Evolutionary conservation across 1,284 basidiomycete species (phyloP).

Genomic region (Grifola frondosa): DNA sequence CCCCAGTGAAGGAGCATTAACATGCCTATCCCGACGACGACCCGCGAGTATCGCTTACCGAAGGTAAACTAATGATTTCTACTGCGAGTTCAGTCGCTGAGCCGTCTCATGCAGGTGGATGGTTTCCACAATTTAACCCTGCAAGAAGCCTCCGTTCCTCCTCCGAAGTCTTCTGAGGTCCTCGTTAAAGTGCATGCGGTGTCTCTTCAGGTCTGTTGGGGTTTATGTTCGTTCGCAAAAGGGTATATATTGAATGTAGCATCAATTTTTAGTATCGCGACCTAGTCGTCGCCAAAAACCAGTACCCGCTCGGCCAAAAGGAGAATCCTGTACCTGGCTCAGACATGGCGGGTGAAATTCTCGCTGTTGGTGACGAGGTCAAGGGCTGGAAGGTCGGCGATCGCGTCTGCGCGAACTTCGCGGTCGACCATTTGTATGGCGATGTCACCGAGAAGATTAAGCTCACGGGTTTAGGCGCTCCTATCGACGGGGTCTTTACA

Average conservation of each 20-base stretch:
- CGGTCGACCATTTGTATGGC: conserved; percentile 13
- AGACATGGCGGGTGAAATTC: conserved; percentile 62
- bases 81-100: no score
- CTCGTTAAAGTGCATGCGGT: conserved; percentile 49
- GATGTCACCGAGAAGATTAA: conserved; percentile 22
- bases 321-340: conserved; percentile 56
- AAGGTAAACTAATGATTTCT: conserved; percentile 10
- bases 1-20: no score
- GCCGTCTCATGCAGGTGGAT: conserved; percentile 18
- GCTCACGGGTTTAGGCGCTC: conserved; percentile 44
- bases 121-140: conserved; percentile 30
- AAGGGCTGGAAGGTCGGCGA: conserved; percentile 47
- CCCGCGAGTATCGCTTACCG: conserved; percentile 34
- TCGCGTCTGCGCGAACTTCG: conserved; percentile 41
- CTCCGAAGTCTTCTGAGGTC: conserved; percentile 38
- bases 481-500: conserved; percentile 50
- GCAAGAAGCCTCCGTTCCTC: conserved; percentile 27
- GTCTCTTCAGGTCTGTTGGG: conserved; percentile 38
- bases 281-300: conserved; percentile 36
- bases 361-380: no score
- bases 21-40: conserved; percentile 30
- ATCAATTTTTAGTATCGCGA: conserved; percentile 46
- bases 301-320: conserved; percentile 32
- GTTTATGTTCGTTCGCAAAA: no score
- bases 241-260: no score